Percentiles rank a stretch among this genome's conserved stretches.
Conservation (phyloP, 257 asterid genomes). For the Cinchona pubescens region DNA sequence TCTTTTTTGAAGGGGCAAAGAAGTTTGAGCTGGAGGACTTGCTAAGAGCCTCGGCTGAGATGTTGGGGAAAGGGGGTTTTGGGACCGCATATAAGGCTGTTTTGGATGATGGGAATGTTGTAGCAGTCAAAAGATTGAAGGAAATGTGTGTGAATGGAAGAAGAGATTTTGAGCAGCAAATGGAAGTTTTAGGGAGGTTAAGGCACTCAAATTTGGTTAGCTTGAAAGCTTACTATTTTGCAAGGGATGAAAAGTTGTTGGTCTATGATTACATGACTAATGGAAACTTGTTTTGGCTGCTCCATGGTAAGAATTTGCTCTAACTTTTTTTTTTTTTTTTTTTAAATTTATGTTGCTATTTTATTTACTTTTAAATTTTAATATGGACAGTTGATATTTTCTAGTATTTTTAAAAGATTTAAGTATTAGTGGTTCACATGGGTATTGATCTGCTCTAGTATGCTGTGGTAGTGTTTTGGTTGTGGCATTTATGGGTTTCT, state of each 20-base stretch:
- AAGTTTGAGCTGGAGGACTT: slow-evolving; percentile 84
- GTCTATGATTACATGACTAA: slow-evolving; percentile 81
- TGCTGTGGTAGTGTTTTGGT: background rate
- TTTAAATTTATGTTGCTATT: too few species aligned
- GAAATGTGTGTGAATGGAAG: slow-evolving; percentile 57
- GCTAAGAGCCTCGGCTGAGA: slow-evolving; percentile 88
- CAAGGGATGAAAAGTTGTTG: slow-evolving; percentile 75
- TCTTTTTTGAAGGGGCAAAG: slow-evolving; percentile 72
- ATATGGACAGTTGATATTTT: background rate
- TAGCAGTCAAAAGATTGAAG: slow-evolving; percentile 83
- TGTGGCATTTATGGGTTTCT: background rate
- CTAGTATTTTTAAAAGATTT: background rate
- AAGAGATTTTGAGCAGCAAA: slow-evolving; percentile 79
- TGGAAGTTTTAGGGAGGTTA: slow-evolving; percentile 77
- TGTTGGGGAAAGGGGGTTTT: slow-evolving; percentile 85
- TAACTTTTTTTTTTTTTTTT: background rate
- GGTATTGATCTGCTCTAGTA: slow-evolving; percentile 3
- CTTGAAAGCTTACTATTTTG: slow-evolving; percentile 77
- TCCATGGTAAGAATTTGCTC: slow-evolving; percentile 59
- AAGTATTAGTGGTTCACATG: slow-evolving; percentile 16
- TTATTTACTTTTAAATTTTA: background rate
- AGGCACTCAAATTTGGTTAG: slow-evolving; percentile 72
- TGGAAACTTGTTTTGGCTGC: slow-evolving; percentile 86
- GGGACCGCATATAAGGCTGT: slow-evolving; percentile 90
- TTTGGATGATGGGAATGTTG: slow-evolving; percentile 76